Evolutionary conservation across 225 moss, liverwort and hornwort species (phyloP).

Genomic region (Straminergon stramineum): DNA sequence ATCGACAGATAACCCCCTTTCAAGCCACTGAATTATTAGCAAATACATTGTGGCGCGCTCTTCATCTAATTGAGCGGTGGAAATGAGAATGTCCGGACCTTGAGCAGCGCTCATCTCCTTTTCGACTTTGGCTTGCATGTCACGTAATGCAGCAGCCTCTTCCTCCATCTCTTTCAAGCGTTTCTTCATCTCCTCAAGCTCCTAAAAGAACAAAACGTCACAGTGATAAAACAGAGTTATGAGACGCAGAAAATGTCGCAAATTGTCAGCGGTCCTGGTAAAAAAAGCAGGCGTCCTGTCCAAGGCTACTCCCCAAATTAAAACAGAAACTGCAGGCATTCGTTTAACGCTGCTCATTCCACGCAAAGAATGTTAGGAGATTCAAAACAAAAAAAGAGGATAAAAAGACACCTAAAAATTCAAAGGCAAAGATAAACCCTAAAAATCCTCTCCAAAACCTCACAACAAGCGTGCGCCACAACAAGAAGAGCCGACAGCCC

Average conservation of each 20-base stretch:
- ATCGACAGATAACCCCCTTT: neutral
- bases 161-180: conserved; percentile 89
- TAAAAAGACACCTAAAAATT: neutral
- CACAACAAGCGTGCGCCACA: neutral
- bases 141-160: conserved; percentile 74
- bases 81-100: conserved; percentile 26
- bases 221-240: neutral
- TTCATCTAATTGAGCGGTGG: neutral
- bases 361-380: neutral
- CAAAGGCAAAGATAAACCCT: neutral
- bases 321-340: neutral
- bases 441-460: neutral
- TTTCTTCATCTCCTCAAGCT: conserved; percentile 91
- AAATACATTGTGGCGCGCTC: neutral
- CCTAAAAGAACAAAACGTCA: conserved; percentile 22
- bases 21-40: neutral
- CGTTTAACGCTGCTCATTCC: neutral
- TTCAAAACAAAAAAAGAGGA: neutral
- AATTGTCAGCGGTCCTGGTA: neutral
- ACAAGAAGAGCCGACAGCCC: neutral
- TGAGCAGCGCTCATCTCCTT: conserved; percentile 85
- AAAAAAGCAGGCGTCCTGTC: neutral
- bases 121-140: conserved; percentile 92
- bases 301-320: neutral
- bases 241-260: neutral